Conservation (phyloP, 2,329 filamentous ascomycete genomes). For the Eutypella sp. region DNA sequence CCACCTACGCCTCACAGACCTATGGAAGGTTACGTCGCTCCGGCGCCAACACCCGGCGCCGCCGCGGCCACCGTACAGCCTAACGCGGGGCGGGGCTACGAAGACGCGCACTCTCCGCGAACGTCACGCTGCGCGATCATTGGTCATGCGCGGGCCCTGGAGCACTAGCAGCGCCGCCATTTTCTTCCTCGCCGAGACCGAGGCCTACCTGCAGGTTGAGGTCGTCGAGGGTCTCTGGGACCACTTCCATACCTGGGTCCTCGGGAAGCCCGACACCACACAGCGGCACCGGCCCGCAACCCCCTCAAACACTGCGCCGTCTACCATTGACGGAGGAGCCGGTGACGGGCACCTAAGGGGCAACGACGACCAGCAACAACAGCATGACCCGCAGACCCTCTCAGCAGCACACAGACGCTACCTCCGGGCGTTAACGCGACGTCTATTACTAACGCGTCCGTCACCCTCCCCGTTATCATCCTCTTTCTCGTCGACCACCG, state of each 20-base stretch:
- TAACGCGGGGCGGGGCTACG: constrained; percentile 53
- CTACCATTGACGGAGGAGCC: constrained; percentile 5
- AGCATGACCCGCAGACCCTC: constrained; percentile 80
- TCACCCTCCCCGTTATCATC: too few relatives aligned
- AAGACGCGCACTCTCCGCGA: constrained; percentile 58
- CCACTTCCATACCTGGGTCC: constrained; percentile 73
- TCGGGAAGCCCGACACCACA: constrained; percentile 29
- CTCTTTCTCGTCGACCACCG: too few relatives aligned
- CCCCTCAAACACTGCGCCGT: constrained; percentile 2
- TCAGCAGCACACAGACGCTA: constrained; percentile 75
- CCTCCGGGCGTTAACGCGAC: constrained; percentile 61
- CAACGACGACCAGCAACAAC: constrained; percentile 5
- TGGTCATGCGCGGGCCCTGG: constrained; percentile 78
- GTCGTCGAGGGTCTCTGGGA: constrained; percentile 78
- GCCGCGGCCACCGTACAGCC: constrained; percentile 58
- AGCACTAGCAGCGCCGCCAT: constrained; percentile 81
- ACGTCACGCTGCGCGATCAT: constrained; percentile 58
- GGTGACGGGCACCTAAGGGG: constrained; percentile 8
- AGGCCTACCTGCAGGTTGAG: constrained; percentile 85
- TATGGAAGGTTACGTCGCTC: constrained; percentile 82
- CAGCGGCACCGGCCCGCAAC: constrained; percentile 12
- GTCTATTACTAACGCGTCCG: constrained; percentile 60
- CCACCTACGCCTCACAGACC: constrained; percentile 74
- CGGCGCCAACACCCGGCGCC: constrained; percentile 73
- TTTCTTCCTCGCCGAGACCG: constrained; percentile 84